Conservation (phyloP, 805 yeast genomes). For the Saccharomyces jurei region DNA sequence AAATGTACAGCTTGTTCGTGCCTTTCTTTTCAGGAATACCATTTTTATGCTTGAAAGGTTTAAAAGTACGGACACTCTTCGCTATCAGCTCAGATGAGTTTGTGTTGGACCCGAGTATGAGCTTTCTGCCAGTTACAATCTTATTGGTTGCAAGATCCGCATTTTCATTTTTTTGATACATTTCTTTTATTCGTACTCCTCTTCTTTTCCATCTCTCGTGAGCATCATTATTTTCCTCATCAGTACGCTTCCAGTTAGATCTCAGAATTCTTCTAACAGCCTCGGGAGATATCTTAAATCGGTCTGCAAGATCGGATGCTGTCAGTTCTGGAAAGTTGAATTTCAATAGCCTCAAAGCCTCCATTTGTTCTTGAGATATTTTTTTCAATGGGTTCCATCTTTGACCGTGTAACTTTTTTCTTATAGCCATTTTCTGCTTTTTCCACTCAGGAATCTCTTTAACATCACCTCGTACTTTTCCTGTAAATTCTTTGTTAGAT, state of each 20-base stretch:
- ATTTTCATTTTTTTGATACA: slow-evolving; percentile 6
- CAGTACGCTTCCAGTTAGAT: slow-evolving; percentile 66
- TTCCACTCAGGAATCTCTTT: slow-evolving; percentile 55
- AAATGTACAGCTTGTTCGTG: slow-evolving; percentile 5
- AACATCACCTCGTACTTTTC: slow-evolving; percentile 12
- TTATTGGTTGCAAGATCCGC: not conserved
- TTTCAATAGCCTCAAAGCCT: slow-evolving; percentile 51
- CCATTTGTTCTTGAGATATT: slow-evolving; percentile 62
- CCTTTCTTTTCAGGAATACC: not conserved
- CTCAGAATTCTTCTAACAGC: slow-evolving; percentile 71
- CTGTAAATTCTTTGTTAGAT: slow-evolving; percentile 2
- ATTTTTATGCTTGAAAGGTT: not conserved
- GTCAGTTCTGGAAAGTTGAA: slow-evolving; percentile 51
- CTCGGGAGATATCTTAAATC: slow-evolving; percentile 70
- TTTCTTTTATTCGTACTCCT: slow-evolving; percentile 33
- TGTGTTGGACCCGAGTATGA: not conserved
- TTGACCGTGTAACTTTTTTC: slow-evolving; percentile 49
- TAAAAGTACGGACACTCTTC: not conserved
- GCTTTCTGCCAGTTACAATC: not conserved
- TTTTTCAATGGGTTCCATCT: slow-evolving; percentile 63
- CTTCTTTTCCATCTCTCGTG: slow-evolving; percentile 47
- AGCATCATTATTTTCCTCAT: slow-evolving; percentile 39
- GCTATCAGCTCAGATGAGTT: not conserved
- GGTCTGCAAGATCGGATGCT: slow-evolving; percentile 50
- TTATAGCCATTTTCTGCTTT: slow-evolving; percentile 55